Evolutionary conservation across 129 eudicot species (phyloP).

Genomic region (Oenanthe sinensis): DNA sequence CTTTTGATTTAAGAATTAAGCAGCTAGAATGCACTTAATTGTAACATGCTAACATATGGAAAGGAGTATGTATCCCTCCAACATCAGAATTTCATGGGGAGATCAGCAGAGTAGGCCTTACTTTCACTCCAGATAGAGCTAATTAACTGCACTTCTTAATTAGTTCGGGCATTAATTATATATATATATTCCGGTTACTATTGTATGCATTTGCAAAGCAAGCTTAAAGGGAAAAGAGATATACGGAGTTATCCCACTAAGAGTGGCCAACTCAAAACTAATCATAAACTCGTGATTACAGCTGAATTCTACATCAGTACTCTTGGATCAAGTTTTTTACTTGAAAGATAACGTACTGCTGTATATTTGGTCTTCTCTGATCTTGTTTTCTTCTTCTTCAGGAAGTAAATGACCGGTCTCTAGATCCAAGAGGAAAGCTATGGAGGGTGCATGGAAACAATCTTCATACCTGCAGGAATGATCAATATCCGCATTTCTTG

Average conservation of each 20-base stretch:
- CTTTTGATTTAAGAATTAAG: background rate
- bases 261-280: too few species aligned
- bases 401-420: conserved; percentile 29
- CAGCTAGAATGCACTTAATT: background rate
- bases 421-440: conserved; percentile 34
- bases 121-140: conserved; percentile 58
- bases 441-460: conserved; percentile 80
- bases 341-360: too few species aligned
- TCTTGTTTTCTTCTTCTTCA: background rate
- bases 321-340: too few species aligned
- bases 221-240: too few species aligned
- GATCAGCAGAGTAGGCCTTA: conserved; percentile 59
- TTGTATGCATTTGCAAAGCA: background rate
- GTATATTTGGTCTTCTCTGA: background rate
- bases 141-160: conserved; percentile 32
- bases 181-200: background rate
- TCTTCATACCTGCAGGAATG: conserved; percentile 29
- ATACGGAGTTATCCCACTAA: too few species aligned
- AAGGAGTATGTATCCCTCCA: conserved; percentile 54
- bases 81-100: conserved; percentile 55
- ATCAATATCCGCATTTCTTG: background rate
- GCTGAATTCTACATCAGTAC: too few species aligned
- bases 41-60: conserved; percentile 22
- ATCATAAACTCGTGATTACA: too few species aligned
- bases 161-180: background rate